Evolutionary conservation across 306 rosid species (phyloP).

Genomic region (Calophaca sinica): DNA sequence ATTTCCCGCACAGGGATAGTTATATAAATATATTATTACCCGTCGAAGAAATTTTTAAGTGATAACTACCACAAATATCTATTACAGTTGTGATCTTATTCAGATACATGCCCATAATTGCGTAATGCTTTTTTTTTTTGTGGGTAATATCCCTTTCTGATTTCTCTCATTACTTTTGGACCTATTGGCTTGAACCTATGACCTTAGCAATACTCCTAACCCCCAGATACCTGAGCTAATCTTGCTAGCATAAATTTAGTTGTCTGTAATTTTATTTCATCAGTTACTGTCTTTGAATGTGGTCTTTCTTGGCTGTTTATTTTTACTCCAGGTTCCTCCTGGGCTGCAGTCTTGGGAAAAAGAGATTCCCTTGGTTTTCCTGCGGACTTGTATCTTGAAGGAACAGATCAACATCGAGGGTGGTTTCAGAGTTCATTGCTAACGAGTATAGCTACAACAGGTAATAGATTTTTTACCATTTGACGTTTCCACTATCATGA

Average conservation of each 20-base stretch:
- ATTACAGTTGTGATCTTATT: conserved; percentile 28
- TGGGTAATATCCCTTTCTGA: background rate
- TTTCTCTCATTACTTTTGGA: conserved; percentile 8
- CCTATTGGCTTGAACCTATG: conserved; percentile 24
- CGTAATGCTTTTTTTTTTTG: conserved; percentile 2
- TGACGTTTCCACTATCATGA: conserved; percentile 3
- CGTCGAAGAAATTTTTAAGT: background rate
- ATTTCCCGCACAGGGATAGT: conserved; percentile 22
- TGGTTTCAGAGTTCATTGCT: conserved; percentile 99
- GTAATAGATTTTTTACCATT: conserved; percentile 49
- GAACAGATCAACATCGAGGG: conserved; percentile 99
- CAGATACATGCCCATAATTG: conserved; percentile 11
- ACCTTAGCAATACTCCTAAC: conserved; percentile 25
- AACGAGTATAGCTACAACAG: conserved; percentile 91
- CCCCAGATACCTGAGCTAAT: conserved; percentile 28
- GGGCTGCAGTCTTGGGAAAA: conserved; percentile 94
- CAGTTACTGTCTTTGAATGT: conserved; percentile 37
- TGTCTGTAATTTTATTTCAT: conserved; percentile 22
- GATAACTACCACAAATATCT: conserved; percentile 22
- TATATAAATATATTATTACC: conserved; percentile 11
- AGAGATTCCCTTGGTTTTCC: conserved; percentile 76
- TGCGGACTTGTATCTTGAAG: conserved; percentile 96
- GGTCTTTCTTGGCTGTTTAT: conserved; percentile 39
- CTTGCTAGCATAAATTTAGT: conserved; percentile 13
- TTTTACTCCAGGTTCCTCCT: conserved; percentile 89